Evolutionary conservation across 1,284 basidiomycete species (phyloP).

Genomic region (Leccinum subrobustum): DNA sequence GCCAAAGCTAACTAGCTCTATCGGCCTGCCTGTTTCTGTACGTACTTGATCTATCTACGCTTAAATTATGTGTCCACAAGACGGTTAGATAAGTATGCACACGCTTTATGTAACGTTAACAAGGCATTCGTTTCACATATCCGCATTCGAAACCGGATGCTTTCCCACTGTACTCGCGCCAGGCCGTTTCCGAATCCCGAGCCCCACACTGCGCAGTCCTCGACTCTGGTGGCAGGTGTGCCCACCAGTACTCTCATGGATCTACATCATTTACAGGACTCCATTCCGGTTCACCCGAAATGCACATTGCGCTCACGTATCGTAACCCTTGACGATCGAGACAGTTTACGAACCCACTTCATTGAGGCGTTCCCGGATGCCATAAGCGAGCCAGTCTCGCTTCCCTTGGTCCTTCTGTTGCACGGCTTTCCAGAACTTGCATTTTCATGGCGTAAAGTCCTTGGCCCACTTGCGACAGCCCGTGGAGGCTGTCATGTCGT

Average conservation of each 20-base stretch:
- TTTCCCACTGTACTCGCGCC: neutral
- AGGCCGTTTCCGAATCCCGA: neutral
- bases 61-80: neutral
- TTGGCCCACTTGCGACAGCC: slow-evolving; percentile 46
- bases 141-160: neutral
- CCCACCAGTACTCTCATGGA: slow-evolving; percentile 14
- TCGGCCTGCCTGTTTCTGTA: slow-evolving; percentile 8
- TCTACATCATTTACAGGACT: slow-evolving; percentile 4
- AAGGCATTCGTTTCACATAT: slow-evolving; percentile 9
- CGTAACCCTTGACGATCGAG: slow-evolving; percentile 25
- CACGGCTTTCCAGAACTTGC: slow-evolving; percentile 68
- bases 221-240: neutral
- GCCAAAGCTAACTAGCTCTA: neutral
- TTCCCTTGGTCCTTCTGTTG: slow-evolving; percentile 54
- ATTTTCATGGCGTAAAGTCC: slow-evolving; percentile 61
- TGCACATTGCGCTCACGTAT: slow-evolving; percentile 20
- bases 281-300: slow-evolving; percentile 6
- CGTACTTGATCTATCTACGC: slow-evolving; percentile 10
- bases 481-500: slow-evolving; percentile 48
- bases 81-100: neutral
- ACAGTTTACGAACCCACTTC: slow-evolving; percentile 49
- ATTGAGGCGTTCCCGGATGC: slow-evolving; percentile 44
- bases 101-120: neutral
- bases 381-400: slow-evolving; percentile 24
- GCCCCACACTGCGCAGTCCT: neutral